These are phyloP conservation scores for Musa schizocarpa DNA, from an alignment of 176 grass and related monocot genomes.

Conservation along the genomic window DNA sequence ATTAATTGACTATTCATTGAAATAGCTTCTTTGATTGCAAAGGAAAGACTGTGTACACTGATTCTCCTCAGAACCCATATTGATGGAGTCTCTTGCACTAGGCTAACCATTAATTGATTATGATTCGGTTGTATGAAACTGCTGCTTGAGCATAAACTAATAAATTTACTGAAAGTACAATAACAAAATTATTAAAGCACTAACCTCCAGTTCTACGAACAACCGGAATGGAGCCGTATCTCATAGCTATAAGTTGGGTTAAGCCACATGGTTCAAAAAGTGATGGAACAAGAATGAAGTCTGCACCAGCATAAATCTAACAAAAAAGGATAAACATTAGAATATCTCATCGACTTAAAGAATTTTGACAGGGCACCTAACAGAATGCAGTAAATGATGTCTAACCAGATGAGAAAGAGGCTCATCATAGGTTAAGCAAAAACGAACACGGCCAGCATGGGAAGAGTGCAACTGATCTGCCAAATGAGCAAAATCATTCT, in stretches of 20 bases:
- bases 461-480: conserved; percentile 55
- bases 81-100: no score
- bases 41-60: no score
- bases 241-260: conserved; percentile 92
- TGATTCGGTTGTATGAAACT: no score
- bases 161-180: neutral
- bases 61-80: no score
- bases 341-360: neutral
- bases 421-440: conserved; percentile 88
- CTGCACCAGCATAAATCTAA: conserved; percentile 94
- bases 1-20: no score
- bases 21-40: no score
- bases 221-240: conserved; percentile 91
- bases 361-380: neutral
- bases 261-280: conserved; percentile 91
- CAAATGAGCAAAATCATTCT: conserved; percentile 71
- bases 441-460: conserved; percentile 49
- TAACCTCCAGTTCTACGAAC: conserved; percentile 91
- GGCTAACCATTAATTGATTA: no score
- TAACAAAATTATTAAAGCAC: conserved; percentile 18
- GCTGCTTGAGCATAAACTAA: no score
- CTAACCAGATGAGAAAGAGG: conserved; percentile 85
- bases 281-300: conserved; percentile 95
- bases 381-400: conserved; percentile 5
- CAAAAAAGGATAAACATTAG: conserved; percentile 15